Evolutionary conservation across 345 rosid species (phyloP).

Genomic region (Salix udensis): DNA sequence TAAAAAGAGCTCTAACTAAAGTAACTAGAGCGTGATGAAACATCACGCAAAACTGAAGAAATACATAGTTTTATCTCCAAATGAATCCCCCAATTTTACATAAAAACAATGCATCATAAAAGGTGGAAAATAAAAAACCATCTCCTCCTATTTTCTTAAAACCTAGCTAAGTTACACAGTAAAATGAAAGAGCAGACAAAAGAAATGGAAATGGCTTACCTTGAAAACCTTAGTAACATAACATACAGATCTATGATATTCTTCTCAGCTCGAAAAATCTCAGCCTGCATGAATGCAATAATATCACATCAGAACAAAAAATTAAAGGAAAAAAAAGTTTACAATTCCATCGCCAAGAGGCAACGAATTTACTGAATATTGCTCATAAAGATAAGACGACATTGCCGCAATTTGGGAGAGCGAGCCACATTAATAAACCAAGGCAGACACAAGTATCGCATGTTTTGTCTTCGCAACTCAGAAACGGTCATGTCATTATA

Average conservation of each 20-base stretch:
- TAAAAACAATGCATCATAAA: background rate
- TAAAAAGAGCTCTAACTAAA: background rate
- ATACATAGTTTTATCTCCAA: background rate
- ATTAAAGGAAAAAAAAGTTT: background rate
- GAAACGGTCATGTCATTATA: too few relatives aligned
- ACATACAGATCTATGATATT: constrained; percentile 81
- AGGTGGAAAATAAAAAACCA: background rate
- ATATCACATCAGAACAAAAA: constrained; percentile 1
- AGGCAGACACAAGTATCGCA: too few relatives aligned
- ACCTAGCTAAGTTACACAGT: background rate
- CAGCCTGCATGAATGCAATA: constrained; percentile 51
- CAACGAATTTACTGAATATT: background rate
- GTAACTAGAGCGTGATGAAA: background rate
- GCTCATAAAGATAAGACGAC: background rate
- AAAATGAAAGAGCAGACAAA: background rate
- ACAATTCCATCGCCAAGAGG: background rate
- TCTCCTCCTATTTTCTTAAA: too few relatives aligned
- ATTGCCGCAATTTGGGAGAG: background rate
- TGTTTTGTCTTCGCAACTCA: too few relatives aligned
- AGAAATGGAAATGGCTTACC: constrained; percentile 35
- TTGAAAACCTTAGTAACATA: constrained; percentile 92
- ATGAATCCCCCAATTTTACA: background rate
- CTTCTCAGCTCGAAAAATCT: constrained; percentile 85
- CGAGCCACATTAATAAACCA: too few relatives aligned
- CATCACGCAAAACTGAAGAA: background rate